Base-by-base conservation (phyloP, 176 grass and related monocot genomes). In the Areca catechu region DNA sequence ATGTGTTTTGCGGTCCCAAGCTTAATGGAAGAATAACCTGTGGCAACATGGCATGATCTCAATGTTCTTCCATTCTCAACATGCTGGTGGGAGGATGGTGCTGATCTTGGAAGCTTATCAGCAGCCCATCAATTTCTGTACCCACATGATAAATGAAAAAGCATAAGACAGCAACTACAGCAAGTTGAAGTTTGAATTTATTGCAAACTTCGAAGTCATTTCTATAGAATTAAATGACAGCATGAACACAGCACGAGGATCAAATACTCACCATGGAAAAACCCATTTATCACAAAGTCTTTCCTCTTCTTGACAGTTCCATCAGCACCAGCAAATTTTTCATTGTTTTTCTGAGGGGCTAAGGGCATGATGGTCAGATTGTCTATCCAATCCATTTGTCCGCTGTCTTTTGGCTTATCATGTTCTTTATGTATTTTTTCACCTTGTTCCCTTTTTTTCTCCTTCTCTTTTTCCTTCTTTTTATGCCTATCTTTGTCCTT, bases 271-370 rank as follows among this genome's bases (percentile, higher is more conserved):
- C 83, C 74, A 74, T 82, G 83, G 64, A 72, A 71, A 75, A 71
- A 82, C 68, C 71, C 79, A 79, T 88, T 88, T 57, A 56, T 82
- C 49, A 82, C 86, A 10, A 66, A 65, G 73, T 76, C 71, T 75
- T 90, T 90, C 74, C 86, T 73, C 75, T 90, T 90, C 78, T 82
- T 83, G 50, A 74, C 34, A 25, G 62, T 85, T 37, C 74, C 82
- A 62, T 73, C 75, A 50, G 71, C 66, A 65, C 55, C 67, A 50
- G 51, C 16, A 82, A 61, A 29, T 57, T 78, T 82, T 7, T 15
- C 53, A 55, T 69, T 76, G 60, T 79, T 67, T 56, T 23, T 62
- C 23, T 76, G 17, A 61, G 34, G 59, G 37, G 17, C 63, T 66
- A 58, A 72, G 63, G 71, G 60, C 22, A 85, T 76, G 51, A 62